These are phyloP conservation scores for Triglochin maritima DNA, from an alignment of 106 monocot genomes.

Conservation along the genomic window DNA sequence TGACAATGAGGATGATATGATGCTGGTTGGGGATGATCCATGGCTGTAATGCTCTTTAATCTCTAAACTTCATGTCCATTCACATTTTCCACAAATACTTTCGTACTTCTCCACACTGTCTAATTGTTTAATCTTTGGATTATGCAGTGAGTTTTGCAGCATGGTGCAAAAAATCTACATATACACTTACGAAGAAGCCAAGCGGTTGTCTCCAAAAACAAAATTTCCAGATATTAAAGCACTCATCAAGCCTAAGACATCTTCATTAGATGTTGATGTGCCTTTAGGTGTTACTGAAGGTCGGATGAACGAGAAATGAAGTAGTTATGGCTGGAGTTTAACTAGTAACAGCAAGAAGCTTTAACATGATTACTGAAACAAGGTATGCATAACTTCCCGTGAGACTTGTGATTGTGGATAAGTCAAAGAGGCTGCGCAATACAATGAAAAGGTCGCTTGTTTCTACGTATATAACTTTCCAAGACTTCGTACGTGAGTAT, in stretches of 20 bases:
- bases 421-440: too few relatives aligned
- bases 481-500: too few relatives aligned
- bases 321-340: background rate
- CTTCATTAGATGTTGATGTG: conserved; percentile 2
- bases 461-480: too few relatives aligned
- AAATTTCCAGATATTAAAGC: conserved; percentile 22
- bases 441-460: too few relatives aligned
- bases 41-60: conserved; percentile 42
- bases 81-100: background rate
- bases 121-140: background rate
- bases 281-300: background rate
- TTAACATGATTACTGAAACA: too few relatives aligned
- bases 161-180: conserved; percentile 78
- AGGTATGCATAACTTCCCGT: too few relatives aligned
- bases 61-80: background rate
- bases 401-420: too few relatives aligned
- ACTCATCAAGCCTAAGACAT: background rate
- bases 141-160: conserved; percentile 67
- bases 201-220: conserved; percentile 34
- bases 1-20: conserved; percentile 89
- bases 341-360: background rate
- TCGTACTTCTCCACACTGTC: too few relatives aligned
- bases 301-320: background rate
- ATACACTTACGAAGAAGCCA: conserved; percentile 62
- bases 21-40: conserved; percentile 84